Evolutionary conservation across 108 stramenopile species (phyloP), one percentile per base, ranked within the genome.

Genomic region (Chaetoceros tenuissimus): DNA sequence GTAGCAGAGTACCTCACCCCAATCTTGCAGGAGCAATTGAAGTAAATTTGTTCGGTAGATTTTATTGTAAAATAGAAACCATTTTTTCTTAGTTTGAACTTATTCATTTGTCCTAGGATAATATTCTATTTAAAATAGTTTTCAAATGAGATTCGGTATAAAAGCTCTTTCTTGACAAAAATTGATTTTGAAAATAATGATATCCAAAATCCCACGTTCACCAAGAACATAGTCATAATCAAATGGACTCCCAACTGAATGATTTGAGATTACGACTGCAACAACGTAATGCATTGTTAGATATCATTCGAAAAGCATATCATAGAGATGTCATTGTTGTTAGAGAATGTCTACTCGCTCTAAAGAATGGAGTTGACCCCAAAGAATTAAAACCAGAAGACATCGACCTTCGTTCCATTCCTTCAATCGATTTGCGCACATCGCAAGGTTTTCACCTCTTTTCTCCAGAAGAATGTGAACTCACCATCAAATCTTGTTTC

Each of bases 1-100:
- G 85, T 94, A 55, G 93, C 93, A 26, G 93, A 94, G 68, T 86
- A 78, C 61, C 68, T 94, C 24, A 87, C 82, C 26, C 85, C 87
- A 34, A 70, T 72, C 23, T 67, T 89, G 18, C 74, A 79, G 75
- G 80, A 87, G 59, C 92, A 93, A 66, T 74, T 92, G 46, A 71
- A 75, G 53, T 82, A 81, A 71, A 53, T 48, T n/a, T 28, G 7
- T 28, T 22, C 27, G 8, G 8, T 28, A 54, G 28, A 23, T 5
- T 10, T 40, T n/a, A n/a, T n/a, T n/a, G n/a, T n/a, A n/a, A n/a
- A n/a, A n/a, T n/a, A n/a, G n/a, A n/a, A n/a, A n/a, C n/a, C n/a
- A n/a, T n/a, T n/a, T n/a, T n/a, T n/a, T 16, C 43, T 16, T 44
- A 16, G 16, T 44, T 44, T 44, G 43, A 17, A 17, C 43, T 10